Conservation (phyloP, 306 rosid species). For the Cucurbita moschata region DNA sequence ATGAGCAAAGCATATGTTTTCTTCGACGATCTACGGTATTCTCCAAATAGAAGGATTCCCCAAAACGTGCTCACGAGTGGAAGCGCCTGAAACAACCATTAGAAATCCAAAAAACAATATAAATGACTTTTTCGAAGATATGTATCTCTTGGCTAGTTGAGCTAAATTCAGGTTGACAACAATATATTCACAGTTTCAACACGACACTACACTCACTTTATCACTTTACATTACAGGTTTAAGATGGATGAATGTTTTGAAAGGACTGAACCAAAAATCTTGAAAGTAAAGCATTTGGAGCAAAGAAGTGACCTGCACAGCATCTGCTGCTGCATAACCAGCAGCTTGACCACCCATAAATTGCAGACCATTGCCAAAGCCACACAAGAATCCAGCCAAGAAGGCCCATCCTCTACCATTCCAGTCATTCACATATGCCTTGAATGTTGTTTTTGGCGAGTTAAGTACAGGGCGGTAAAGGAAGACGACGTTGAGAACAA, state of each 20-base stretch:
- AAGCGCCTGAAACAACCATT: not conserved
- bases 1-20: not conserved
- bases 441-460: not conserved
- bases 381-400: not conserved
- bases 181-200: no score
- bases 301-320: not conserved
- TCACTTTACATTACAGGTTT: no score
- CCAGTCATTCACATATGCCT: not conserved
- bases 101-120: no score
- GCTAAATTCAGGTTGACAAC: not conserved
- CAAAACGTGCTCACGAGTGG: not conserved
- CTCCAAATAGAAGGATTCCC: not conserved
- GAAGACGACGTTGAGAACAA: not conserved
- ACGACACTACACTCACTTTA: no score
- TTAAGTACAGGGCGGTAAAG: not conserved
- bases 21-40: not conserved
- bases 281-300: not conserved
- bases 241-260: no score
- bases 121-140: no score
- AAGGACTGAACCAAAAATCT: no score
- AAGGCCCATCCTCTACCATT: not conserved
- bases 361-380: not conserved
- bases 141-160: not conserved
- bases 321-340: constrained; percentile 2
- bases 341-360: constrained; percentile 2